Conservation (phyloP, 164 flowering plant species). For the Litsea cubeba region DNA sequence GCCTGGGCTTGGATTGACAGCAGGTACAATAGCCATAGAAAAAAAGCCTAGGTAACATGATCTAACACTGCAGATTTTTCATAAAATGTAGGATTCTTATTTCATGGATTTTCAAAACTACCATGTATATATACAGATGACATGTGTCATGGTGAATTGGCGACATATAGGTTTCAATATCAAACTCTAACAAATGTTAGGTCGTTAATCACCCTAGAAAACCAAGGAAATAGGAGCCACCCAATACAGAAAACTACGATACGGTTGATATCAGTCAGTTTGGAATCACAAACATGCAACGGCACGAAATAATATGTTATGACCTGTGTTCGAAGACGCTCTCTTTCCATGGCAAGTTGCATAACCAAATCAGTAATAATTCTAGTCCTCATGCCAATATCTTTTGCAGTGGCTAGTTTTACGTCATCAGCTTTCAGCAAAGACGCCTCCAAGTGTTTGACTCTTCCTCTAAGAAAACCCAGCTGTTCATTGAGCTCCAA, state of each 20-base stretch:
- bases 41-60: too few relatives aligned
- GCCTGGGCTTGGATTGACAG: too few relatives aligned
- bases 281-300: neutral
- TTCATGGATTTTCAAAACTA: too few relatives aligned
- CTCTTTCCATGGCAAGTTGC: conserved; percentile 76
- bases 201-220: too few relatives aligned
- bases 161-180: too few relatives aligned
- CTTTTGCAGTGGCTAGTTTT: conserved; percentile 57
- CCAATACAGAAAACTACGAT: neutral
- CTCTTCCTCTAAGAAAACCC: conserved; percentile 39
- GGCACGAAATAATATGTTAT: neutral
- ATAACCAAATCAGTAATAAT: conserved; percentile 57
- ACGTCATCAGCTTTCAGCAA: conserved; percentile 55
- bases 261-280: neutral
- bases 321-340: conserved; percentile 87
- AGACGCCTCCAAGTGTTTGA: conserved; percentile 54
- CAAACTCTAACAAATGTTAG: too few relatives aligned
- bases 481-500: conserved; percentile 47
- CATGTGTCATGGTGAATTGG: too few relatives aligned
- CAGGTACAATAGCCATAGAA: too few relatives aligned
- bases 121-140: too few relatives aligned
- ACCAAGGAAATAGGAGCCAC: neutral
- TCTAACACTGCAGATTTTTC: too few relatives aligned
- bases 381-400: conserved; percentile 48
- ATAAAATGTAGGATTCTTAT: too few relatives aligned